Evolutionary conservation across 768 basidiomycete genomes (phyloP), one percentile per base, ranked within the genome.

Genomic region (Galerina marginata): DNA sequence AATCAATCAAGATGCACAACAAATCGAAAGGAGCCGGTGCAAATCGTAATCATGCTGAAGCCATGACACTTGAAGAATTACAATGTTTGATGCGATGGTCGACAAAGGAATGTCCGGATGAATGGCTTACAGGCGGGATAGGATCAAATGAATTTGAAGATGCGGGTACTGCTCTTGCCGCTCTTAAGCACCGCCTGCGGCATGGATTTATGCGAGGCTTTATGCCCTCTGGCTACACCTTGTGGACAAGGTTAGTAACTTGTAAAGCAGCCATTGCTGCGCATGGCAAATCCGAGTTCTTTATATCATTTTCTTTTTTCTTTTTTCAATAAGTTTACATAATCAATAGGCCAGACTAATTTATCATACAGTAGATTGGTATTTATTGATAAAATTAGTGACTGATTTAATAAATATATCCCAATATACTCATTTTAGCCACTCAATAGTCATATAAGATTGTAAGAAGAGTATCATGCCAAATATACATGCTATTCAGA

Each of bases 61-160:
- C 73, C 2, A 74, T 74, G 49, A 64, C 67, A n/a, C 63, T 71
- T 6, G 72, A 76, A 43, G 75, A 76, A 23, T 63, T 77, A 38
- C 26, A 62, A 23, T 56, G 47, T 25, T 45, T 73, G 16, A 70
- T 76, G 66, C 29, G 25, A 9, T 74, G 68, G 64, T 78, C 74
- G 9, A 55, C 69, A 20, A 29, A n/a, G 2, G 42, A 59, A 29
- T 72, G 67, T 53, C 56, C 69, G 15, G 14, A 58, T 37, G 55
- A 52, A 6, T 10, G 20, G 9, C 44, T 69, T 20, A 57, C 59
- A 7, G 20, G 20, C 20, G 20, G 20, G 20, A 20, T 20, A 1
- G 20, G 1, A 20, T 1, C 20, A 20, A 20, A 20, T 20, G 20
- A 20, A 20, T 20, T 20, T 2, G 56, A 46, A 52, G 48, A 58